Percentiles rank a stretch among this genome's conserved stretches.
Conservation (phyloP, 2,329 filamentous ascomycete species). For the Stachybotrys chartarum region DNA sequence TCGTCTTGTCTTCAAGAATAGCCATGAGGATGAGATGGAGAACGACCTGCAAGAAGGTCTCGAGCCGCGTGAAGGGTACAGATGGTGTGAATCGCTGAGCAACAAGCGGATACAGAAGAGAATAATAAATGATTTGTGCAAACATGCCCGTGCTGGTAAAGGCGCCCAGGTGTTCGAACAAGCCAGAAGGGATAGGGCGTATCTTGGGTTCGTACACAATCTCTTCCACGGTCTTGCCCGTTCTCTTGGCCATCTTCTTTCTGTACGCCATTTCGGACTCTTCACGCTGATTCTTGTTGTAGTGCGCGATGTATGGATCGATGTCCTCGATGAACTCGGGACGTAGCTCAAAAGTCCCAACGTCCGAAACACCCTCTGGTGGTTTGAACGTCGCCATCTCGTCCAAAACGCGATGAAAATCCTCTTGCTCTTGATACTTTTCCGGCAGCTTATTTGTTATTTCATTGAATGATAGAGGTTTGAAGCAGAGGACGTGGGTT, state of each 20-base stretch:
- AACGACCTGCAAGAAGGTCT: slow-evolving; percentile 87
- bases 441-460: slow-evolving; percentile 81
- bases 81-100: slow-evolving; percentile 61
- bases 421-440: slow-evolving; percentile 80
- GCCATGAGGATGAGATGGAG: slow-evolving; percentile 83
- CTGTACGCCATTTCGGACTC: slow-evolving; percentile 89
- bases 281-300: slow-evolving; percentile 93
- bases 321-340: slow-evolving; percentile 79
- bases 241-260: slow-evolving; percentile 79
- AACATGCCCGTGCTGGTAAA: slow-evolving; percentile 85
- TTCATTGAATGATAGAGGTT: slow-evolving; percentile 90
- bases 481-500: slow-evolving; percentile 91
- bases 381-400: slow-evolving; percentile 85
- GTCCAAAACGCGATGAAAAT: slow-evolving; percentile 76
- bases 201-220: slow-evolving; percentile 89
- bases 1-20: slow-evolving; percentile 69
- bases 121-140: slow-evolving; percentile 82
- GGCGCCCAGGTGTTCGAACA: slow-evolving; percentile 67
- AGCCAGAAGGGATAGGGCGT: slow-evolving; percentile 65
- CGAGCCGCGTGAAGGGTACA: slow-evolving; percentile 75
- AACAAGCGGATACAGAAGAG: slow-evolving; percentile 72
- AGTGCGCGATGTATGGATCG: slow-evolving; percentile 93
- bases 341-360: slow-evolving; percentile 89
- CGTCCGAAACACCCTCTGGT: slow-evolving; percentile 86
- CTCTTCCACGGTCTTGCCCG: slow-evolving; percentile 70